A percentile compares a stretch with the other conserved stretches of the same genome.
Evolutionary conservation across 352 stramenopile genomes (phyloP).

Genomic region (Hyphochytrium catenoides): DNA sequence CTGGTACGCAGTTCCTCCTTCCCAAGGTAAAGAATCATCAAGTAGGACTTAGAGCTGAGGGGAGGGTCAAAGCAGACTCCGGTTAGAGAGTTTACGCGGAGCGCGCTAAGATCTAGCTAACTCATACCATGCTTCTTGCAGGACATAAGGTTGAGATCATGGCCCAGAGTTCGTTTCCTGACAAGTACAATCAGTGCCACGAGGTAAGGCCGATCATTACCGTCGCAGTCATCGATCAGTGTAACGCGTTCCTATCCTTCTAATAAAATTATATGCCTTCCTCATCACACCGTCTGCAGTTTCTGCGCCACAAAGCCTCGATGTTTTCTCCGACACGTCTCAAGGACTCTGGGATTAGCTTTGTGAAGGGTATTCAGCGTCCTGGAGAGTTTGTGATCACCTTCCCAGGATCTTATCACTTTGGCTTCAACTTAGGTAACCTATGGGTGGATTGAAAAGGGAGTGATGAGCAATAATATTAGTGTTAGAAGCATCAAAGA

Average conservation of each 20-base stretch:
- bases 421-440: slow-evolving; percentile 63
- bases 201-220: slow-evolving; percentile 14
- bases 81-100: slow-evolving; percentile 11
- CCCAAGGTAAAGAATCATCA: slow-evolving; percentile 18
- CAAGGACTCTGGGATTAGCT: slow-evolving; percentile 51
- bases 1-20: slow-evolving; percentile 68
- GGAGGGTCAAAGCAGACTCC: background rate
- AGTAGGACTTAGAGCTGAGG: no score
- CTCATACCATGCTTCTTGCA: slow-evolving; percentile 1
- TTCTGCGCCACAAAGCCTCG: slow-evolving; percentile 77
- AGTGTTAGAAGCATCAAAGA: no score
- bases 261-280: no score
- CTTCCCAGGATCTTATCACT: slow-evolving; percentile 62
- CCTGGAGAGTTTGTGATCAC: slow-evolving; percentile 76
- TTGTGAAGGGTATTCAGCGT: slow-evolving; percentile 34
- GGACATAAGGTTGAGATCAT: slow-evolving; percentile 40
- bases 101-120: no score
- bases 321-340: slow-evolving; percentile 58
- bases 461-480: no score
- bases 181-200: slow-evolving; percentile 49
- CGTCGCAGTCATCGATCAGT: background rate
- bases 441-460: background rate
- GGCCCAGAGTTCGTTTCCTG: slow-evolving; percentile 54
- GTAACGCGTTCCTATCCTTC: no score
- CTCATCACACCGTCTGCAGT: no score